A percentile compares a stretch with the other conserved stretches of the same genome.
Evolutionary conservation across 495 filamentous ascomycete species (phyloP).

Genomic region (Podospora australis): DNA sequence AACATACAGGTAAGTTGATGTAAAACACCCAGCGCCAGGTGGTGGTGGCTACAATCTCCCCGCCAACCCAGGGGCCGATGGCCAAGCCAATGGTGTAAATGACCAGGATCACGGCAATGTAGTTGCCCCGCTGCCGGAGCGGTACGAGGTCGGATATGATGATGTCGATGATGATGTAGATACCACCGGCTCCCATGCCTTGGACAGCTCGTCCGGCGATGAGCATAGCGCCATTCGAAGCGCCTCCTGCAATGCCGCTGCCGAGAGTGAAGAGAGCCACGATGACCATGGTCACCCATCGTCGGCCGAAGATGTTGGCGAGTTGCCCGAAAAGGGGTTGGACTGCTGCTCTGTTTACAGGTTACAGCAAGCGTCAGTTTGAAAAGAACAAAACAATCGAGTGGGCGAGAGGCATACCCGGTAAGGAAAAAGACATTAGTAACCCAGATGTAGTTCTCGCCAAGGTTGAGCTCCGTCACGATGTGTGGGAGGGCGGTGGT

Average conservation of each 20-base stretch:
- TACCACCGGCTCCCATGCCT: slow-evolving; percentile 71
- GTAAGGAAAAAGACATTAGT: slow-evolving; percentile 34
- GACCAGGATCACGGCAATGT: slow-evolving; percentile 43
- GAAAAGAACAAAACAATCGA: not conserved
- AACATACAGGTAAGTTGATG: slow-evolving; percentile 24
- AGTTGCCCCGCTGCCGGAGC: slow-evolving; percentile 52
- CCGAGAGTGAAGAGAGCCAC: slow-evolving; percentile 39
- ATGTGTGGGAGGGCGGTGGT: slow-evolving; percentile 38
- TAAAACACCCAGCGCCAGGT: slow-evolving; percentile 35
- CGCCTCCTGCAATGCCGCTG: slow-evolving; percentile 35
- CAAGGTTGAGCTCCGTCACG: slow-evolving; percentile 22
- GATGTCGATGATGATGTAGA: slow-evolving; percentile 72
- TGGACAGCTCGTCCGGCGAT: slow-evolving; percentile 72
- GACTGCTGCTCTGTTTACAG: slow-evolving; percentile 7
- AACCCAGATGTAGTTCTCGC: slow-evolving; percentile 37
- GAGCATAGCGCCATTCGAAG: slow-evolving; percentile 47
- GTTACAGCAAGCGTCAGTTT: not conserved
- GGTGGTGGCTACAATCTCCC: slow-evolving; percentile 51
- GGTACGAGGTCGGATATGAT: slow-evolving; percentile 63
- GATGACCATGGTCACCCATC: slow-evolving; percentile 12
- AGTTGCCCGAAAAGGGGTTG: slow-evolving; percentile 20
- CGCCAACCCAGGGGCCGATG: slow-evolving; percentile 65
- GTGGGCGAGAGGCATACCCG: not conserved
- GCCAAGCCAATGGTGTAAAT: slow-evolving; percentile 59
- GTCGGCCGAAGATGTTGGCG: slow-evolving; percentile 18